A percentile compares a stretch with the other conserved stretches of the same genome.
These are phyloP conservation scores for Ramaria rubella DNA, from an alignment of 768 basidiomycete genomes.

Conservation along the genomic window DNA sequence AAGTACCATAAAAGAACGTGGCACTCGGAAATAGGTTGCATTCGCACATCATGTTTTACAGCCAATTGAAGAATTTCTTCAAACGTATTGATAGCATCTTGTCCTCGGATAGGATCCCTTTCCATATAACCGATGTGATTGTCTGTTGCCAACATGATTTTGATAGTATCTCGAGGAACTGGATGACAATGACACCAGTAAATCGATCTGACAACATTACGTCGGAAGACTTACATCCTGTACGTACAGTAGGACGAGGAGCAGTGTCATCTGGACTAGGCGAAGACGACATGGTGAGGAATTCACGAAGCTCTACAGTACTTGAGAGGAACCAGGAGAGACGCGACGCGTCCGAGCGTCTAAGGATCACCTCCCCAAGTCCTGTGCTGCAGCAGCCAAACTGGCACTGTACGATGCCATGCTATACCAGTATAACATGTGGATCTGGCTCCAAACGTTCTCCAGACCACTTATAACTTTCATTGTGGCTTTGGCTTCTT, in stretches of 20 bases:
- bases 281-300: background rate
- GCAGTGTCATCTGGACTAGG: background rate
- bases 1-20: background rate
- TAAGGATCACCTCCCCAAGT: too few species aligned
- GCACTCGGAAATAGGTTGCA: background rate
- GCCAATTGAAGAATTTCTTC: slow-evolving; percentile 89
- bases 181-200: background rate
- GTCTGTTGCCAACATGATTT: slow-evolving; percentile 88
- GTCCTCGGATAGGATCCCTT: slow-evolving; percentile 88
- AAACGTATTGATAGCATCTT: slow-evolving; percentile 95
- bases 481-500: too few species aligned
- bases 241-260: background rate
- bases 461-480: too few species aligned
- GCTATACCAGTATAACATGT: too few species aligned
- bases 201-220: too few species aligned
- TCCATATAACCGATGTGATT: slow-evolving; percentile 95
- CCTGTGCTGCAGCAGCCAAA: too few species aligned
- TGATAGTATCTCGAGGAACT: slow-evolving; percentile 46
- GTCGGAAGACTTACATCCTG: background rate
- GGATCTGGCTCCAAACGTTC: too few species aligned
- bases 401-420: too few species aligned
- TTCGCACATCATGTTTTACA: slow-evolving; percentile 73
- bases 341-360: background rate
- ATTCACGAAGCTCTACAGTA: background rate
- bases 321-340: background rate